Conservation (phyloP, 1,284 basidiomycete genomes). For the Rugosomyces carneus region DNA sequence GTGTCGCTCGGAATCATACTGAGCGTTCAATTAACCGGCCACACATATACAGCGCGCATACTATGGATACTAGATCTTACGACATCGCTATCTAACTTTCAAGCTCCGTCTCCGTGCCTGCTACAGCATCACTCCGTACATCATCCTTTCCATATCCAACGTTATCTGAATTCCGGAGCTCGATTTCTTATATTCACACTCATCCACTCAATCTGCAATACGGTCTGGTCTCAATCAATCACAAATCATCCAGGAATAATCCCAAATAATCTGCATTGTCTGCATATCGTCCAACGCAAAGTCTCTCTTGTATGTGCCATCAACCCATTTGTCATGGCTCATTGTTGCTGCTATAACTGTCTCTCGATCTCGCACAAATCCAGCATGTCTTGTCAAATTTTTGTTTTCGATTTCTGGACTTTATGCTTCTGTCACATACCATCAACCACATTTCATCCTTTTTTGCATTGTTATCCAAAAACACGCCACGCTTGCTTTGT, state of each 20-base stretch:
- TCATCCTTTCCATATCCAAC: not conserved
- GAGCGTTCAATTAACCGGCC: constrained; percentile 1
- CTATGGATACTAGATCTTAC: constrained; percentile 21
- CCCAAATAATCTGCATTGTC: not conserved
- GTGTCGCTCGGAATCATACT: not conserved
- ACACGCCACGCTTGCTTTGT: not conserved
- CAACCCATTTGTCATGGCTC: not conserved
- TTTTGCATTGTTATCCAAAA: too few species aligned
- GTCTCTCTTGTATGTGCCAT: constrained; percentile 1
- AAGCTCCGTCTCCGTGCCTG: not conserved
- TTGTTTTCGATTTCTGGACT: too few species aligned
- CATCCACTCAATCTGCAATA: not conserved
- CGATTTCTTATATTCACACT: constrained; percentile 9
- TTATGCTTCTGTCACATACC: too few species aligned
- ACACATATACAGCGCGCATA: constrained; percentile 32
- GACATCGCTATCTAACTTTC: not conserved
- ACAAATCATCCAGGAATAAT: not conserved
- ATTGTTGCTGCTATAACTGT: not conserved
- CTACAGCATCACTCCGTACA: not conserved
- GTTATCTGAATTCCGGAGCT: constrained; percentile 15
- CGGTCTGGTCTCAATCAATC: not conserved
- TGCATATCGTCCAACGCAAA: not conserved
- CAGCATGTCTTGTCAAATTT: too few species aligned
- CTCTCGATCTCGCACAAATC: not conserved
- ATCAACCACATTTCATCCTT: too few species aligned